A percentile compares a stretch with the other conserved stretches of the same genome.
Evolutionary conservation across 2,329 filamentous ascomycete genomes (phyloP).

Genomic region (Aspergillus intermedius): DNA sequence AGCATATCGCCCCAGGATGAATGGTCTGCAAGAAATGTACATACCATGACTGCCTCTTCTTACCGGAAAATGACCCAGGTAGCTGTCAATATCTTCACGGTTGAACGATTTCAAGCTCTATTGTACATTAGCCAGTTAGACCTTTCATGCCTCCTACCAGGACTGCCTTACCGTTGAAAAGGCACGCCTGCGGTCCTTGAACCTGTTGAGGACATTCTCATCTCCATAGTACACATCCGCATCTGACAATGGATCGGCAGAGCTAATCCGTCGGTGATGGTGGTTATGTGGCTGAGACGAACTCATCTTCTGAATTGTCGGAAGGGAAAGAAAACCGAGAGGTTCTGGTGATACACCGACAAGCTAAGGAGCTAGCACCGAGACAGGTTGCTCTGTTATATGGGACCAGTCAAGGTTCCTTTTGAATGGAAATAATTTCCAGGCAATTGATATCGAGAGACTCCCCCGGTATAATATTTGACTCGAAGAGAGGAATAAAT

Average conservation of each 20-base stretch:
- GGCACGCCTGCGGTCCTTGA: conserved; percentile 45
- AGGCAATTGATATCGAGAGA: no score
- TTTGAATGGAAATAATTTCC: no score
- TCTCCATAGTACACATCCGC: conserved; percentile 55
- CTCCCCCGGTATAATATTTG: no score
- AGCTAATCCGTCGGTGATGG: conserved; percentile 34
- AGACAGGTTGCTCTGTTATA: no score
- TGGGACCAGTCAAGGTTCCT: no score
- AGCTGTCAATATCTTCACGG: conserved; percentile 28
- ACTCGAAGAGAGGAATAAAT: no score
- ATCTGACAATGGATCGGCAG: conserved; percentile 52
- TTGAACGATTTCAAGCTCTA: conserved; percentile 34
- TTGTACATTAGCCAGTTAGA: conserved; percentile 8
- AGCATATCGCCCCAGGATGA: neutral
- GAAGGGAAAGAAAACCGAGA: neutral
- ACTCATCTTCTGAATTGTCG: conserved; percentile 30
- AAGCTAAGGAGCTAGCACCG: neutral
- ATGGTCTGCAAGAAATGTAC: conserved; percentile 5
- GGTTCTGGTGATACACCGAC: neutral
- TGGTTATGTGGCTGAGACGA: conserved; percentile 24
- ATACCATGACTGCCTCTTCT: conserved; percentile 42
- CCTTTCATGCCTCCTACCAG: conserved; percentile 8
- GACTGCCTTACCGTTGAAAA: conserved; percentile 48
- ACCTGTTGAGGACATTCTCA: conserved; percentile 40
- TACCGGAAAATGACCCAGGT: conserved; percentile 25